Percentiles rank a stretch among this genome's conserved stretches.
These are phyloP conservation scores for Talaromyces islandicus DNA, from an alignment of 2,329 filamentous ascomycete genomes.

Conservation along the genomic window DNA sequence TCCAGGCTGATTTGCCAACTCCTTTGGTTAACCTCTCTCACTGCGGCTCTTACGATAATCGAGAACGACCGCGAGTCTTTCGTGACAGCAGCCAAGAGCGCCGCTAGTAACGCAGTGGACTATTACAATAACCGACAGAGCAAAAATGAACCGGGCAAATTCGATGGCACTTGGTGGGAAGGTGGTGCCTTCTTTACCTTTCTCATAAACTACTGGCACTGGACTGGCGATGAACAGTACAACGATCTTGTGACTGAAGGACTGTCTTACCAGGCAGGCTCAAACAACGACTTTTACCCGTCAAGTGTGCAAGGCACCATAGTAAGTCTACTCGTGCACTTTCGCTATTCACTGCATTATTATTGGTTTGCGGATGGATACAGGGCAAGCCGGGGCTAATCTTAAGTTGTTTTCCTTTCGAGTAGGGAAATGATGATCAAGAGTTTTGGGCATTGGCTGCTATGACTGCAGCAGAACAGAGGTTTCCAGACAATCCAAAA, in stretches of 20 bases:
- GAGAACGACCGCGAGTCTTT: slow-evolving; percentile 25
- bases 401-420: neutral
- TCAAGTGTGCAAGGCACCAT: slow-evolving; percentile 27
- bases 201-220: slow-evolving; percentile 75
- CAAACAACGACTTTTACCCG: slow-evolving; percentile 69
- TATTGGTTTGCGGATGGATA: neutral
- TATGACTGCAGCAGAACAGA: slow-evolving; percentile 68
- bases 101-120: slow-evolving; percentile 35
- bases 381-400: neutral
- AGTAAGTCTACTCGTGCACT: slow-evolving; percentile 18
- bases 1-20: slow-evolving; percentile 1
- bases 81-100: slow-evolving; percentile 28
- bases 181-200: slow-evolving; percentile 60
- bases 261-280: slow-evolving; percentile 65
- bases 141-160: slow-evolving; percentile 37
- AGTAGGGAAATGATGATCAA: slow-evolving; percentile 45
- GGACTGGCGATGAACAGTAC: slow-evolving; percentile 65
- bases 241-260: slow-evolving; percentile 63
- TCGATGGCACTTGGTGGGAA: slow-evolving; percentile 58
- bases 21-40: slow-evolving; percentile 1
- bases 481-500: slow-evolving; percentile 56
- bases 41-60: slow-evolving; percentile 13
- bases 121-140: slow-evolving; percentile 32
- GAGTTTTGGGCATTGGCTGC: slow-evolving; percentile 75
- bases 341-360: neutral